Percentiles rank a stretch among this genome's conserved stretches.
phyloP scores from a whole-genome alignment of 306 rosid species.

The Begonia fuchsioides region DNA sequence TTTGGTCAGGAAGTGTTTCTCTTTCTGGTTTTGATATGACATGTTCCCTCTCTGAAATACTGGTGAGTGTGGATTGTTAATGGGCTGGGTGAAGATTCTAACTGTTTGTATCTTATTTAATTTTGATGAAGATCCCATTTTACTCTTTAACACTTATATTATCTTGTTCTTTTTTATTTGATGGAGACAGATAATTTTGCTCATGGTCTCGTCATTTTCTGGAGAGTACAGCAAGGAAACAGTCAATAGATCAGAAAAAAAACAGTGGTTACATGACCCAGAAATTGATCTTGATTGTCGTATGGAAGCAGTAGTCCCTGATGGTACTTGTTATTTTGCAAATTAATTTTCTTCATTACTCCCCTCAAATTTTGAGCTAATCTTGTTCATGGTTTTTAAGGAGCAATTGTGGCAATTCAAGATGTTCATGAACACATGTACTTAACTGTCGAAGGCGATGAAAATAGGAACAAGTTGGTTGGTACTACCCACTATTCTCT shows the following conservation, averaged over 20 bases:
- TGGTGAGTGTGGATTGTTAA: background rate
- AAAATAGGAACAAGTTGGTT: constrained; percentile 34
- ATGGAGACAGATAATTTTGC: constrained; percentile 39
- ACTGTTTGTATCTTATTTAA: background rate
- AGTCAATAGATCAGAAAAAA: constrained; percentile 17
- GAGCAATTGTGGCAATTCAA: constrained; percentile 83
- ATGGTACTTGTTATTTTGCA: constrained; percentile 36
- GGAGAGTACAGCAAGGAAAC: constrained; percentile 23
- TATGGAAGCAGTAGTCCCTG: constrained; percentile 51
- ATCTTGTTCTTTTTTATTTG: background rate
- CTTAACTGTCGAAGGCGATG: constrained; percentile 62
- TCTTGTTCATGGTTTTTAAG: constrained; percentile 34
- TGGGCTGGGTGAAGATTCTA: constrained; percentile 23
- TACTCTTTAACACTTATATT: background rate
- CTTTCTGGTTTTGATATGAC: constrained; percentile 46
- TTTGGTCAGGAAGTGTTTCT: constrained; percentile 60
- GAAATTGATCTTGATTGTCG: constrained; percentile 21
- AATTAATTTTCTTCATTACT: constrained; percentile 5
- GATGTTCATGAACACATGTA: constrained; percentile 81
- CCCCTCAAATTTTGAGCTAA: constrained; percentile 17
- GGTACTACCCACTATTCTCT: constrained; percentile 80
- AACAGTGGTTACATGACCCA: constrained; percentile 21
- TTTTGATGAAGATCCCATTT: constrained; percentile 1
- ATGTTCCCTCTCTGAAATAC: constrained; percentile 56
- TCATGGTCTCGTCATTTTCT: constrained; percentile 48